Conservation (phyloP, 1,139 yeast species). For the Candida albicans region DNA sequence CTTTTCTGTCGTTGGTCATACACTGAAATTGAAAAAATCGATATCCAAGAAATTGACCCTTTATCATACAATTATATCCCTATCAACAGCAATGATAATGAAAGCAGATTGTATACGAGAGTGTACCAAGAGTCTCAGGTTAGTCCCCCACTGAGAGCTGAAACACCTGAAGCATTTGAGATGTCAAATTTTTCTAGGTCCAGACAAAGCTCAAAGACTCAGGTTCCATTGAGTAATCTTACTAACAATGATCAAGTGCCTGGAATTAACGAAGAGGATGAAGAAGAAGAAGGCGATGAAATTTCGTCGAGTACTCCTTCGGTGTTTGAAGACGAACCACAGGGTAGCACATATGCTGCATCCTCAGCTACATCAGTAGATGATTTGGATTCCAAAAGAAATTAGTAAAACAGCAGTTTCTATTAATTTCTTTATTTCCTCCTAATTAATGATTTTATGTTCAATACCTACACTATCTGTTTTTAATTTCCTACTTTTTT, state of each 20-base stretch:
- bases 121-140: conserved; percentile 13
- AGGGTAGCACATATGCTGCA: conserved; percentile 23
- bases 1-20: conserved; percentile 89
- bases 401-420: neutral
- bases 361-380: conserved; percentile 34
- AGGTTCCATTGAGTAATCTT: conserved; percentile 19
- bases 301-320: conserved; percentile 39
- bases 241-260: conserved; percentile 1
- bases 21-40: conserved; percentile 29
- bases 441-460: neutral
- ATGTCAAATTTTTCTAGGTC: conserved; percentile 31
- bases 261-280: conserved; percentile 6
- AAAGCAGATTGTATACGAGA: conserved; percentile 11
- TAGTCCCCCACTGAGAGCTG: conserved; percentile 1
- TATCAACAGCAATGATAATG: conserved; percentile 10
- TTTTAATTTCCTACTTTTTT: too few species aligned
- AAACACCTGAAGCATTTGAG: conserved; percentile 23
- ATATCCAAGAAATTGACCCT: conserved; percentile 36
- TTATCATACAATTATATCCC: conserved; percentile 20
- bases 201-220: conserved; percentile 32
- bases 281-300: conserved; percentile 31
- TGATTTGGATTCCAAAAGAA: conserved; percentile 22
- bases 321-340: conserved; percentile 35
- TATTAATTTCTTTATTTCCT: neutral
- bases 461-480: neutral